These are phyloP conservation scores for Cadophora sp. DNA, from an alignment of 2,329 filamentous ascomycete species.

Conservation along the genomic window DNA sequence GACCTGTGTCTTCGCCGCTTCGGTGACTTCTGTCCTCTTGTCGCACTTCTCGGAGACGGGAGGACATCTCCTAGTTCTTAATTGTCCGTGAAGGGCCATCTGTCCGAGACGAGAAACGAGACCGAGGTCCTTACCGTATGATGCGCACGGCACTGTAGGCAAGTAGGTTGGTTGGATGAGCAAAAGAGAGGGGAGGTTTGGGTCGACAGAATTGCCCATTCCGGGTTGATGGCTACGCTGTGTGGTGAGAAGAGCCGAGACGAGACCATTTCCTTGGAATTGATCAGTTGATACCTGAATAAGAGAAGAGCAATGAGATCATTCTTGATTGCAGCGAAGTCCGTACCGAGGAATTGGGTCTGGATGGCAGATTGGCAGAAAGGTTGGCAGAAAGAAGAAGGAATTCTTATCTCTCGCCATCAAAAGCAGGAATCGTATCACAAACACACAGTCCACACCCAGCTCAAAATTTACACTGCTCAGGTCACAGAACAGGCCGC, in stretches of 20 bases:
- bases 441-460: neutral
- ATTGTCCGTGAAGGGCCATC: neutral
- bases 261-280: neutral
- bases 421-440: neutral
- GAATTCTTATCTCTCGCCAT: neutral
- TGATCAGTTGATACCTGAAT: neutral
- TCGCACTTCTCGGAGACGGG: slow-evolving; percentile 4
- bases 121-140: neutral
- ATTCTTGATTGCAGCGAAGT: neutral
- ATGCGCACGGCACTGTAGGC: neutral
- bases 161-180: neutral
- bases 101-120: neutral
- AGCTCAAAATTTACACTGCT: neutral
- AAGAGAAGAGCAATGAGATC: neutral
- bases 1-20: no score
- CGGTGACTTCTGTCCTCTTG: slow-evolving; percentile 3
- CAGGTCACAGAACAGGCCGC: slow-evolving; percentile 14
- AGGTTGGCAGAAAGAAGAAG: no score
- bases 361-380: neutral
- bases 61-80: neutral
- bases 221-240: neutral
- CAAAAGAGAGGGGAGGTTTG: neutral
- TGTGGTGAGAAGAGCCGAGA: neutral
- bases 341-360: neutral
- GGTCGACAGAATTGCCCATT: slow-evolving; percentile 13